Conservation (phyloP, 1,284 basidiomycete species). For the Cystobasidiaceae sp. region DNA sequence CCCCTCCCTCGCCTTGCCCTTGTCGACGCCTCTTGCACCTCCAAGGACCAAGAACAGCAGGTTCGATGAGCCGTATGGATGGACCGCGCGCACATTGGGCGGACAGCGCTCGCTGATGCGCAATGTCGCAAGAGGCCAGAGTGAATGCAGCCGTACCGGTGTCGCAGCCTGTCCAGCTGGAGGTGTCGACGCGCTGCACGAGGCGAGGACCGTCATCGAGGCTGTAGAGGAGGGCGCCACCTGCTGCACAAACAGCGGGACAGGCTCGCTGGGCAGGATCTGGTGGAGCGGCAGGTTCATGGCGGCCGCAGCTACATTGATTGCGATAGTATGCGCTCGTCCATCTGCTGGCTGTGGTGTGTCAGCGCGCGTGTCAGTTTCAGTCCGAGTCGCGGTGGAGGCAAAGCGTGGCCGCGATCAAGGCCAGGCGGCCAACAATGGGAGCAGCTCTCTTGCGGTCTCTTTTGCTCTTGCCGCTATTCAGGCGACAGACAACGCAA, state of each 20-base stretch:
- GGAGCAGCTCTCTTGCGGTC: no score
- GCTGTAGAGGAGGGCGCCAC: no score
- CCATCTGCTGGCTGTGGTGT: no score
- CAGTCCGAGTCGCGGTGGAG: no score
- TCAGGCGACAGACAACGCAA: no score
- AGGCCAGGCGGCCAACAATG: no score
- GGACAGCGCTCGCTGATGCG: constrained; percentile 8
- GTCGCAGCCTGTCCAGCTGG: neutral
- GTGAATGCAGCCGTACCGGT: neutral
- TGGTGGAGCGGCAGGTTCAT: constrained; percentile 57
- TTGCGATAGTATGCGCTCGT: neutral
- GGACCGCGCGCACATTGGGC: constrained; percentile 57
- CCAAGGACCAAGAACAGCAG: constrained; percentile 62
- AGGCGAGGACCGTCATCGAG: neutral
- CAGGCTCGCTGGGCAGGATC: constrained; percentile 45
- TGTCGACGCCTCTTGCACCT: neutral
- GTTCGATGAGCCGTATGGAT: constrained; percentile 76
- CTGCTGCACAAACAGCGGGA: constrained; percentile 18
- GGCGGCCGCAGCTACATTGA: neutral
- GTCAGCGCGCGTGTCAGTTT: no score
- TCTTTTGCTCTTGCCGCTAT: no score
- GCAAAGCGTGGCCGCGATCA: no score
- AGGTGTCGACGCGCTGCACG: constrained; percentile 34
- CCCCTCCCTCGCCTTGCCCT: constrained; percentile 1
- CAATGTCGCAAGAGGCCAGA: constrained; percentile 20